Percentiles rank a stretch among this genome's conserved stretches.
Evolutionary conservation across 1,284 basidiomycete species (phyloP).

Genomic region (Sanghuangporus baumii): DNA sequence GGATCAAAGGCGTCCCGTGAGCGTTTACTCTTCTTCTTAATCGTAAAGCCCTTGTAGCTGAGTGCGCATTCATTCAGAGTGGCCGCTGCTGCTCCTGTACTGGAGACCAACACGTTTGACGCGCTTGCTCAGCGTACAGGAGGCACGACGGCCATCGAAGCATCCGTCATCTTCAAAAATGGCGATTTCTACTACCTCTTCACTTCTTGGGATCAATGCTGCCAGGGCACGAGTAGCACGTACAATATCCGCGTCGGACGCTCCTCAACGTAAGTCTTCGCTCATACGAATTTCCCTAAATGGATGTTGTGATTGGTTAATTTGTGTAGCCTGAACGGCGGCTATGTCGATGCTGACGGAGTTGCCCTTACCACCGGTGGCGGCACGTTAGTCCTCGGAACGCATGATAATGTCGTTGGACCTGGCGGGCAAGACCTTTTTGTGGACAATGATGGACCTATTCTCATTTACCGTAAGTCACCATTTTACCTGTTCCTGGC

Average conservation of each 20-base stretch:
- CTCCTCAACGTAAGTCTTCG: slow-evolving; percentile 32
- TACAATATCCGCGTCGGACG: slow-evolving; percentile 57
- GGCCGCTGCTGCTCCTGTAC: slow-evolving; percentile 23
- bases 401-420: slow-evolving; percentile 41
- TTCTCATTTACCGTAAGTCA: slow-evolving; percentile 39
- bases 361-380: slow-evolving; percentile 44
- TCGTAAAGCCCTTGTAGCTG: slow-evolving; percentile 17
- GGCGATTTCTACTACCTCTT: slow-evolving; percentile 51
- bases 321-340: slow-evolving; percentile 32
- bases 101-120: slow-evolving; percentile 15
- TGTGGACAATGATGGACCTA: slow-evolving; percentile 32
- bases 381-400: slow-evolving; percentile 45
- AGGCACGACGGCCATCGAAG: slow-evolving; percentile 21
- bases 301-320: neutral
- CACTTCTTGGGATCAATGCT: slow-evolving; percentile 52
- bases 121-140: slow-evolving; percentile 22
- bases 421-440: slow-evolving; percentile 41
- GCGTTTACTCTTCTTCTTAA: neutral
- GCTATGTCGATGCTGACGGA: slow-evolving; percentile 43
- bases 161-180: slow-evolving; percentile 35
- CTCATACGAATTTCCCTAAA: neutral
- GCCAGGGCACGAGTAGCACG: slow-evolving; percentile 44
- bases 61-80: slow-evolving; percentile 13
- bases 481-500: slow-evolving; percentile 18
- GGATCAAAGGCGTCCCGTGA: slow-evolving; percentile 18